These are phyloP conservation scores for Lunasporangiospora selenospora DNA, from an alignment of 192 early-diverging fungal species.

Conservation along the genomic window DNA sequence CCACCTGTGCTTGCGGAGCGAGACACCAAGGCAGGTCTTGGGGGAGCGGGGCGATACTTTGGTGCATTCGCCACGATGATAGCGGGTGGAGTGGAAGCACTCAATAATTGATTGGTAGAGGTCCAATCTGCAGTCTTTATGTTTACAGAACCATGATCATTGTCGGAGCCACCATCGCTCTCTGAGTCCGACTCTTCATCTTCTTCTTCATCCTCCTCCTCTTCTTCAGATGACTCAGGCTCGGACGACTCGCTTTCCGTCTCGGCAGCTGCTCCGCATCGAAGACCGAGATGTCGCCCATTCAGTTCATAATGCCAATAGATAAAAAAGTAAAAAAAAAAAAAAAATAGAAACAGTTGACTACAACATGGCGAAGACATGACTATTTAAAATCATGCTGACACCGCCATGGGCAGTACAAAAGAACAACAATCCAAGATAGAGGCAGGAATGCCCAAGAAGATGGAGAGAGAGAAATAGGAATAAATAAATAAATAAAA, in stretches of 20 bases:
- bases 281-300: background rate
- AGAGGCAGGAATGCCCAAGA: no score
- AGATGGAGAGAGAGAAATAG: background rate
- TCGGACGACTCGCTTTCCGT: slow-evolving; percentile 16
- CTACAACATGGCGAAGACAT: no score
- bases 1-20: background rate
- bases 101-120: no score
- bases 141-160: no score
- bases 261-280: background rate
- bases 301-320: background rate
- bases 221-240: background rate
- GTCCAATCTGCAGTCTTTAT: no score
- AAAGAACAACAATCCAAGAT: no score
- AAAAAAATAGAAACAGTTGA: background rate
- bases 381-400: no score
- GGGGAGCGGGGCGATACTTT: slow-evolving; percentile 10
- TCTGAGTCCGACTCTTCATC: background rate
- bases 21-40: slow-evolving; percentile 9
- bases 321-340: background rate
- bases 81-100: slow-evolving; percentile 10
- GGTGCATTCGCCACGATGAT: slow-evolving; percentile 12
- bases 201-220: slow-evolving; percentile 3
- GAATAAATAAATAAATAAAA: slow-evolving; percentile 7
- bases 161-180: no score
- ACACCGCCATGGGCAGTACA: no score